Evolutionary conservation across 2,329 filamentous ascomycete genomes (phyloP).

Genomic region (Gyromitra esculenta): DNA sequence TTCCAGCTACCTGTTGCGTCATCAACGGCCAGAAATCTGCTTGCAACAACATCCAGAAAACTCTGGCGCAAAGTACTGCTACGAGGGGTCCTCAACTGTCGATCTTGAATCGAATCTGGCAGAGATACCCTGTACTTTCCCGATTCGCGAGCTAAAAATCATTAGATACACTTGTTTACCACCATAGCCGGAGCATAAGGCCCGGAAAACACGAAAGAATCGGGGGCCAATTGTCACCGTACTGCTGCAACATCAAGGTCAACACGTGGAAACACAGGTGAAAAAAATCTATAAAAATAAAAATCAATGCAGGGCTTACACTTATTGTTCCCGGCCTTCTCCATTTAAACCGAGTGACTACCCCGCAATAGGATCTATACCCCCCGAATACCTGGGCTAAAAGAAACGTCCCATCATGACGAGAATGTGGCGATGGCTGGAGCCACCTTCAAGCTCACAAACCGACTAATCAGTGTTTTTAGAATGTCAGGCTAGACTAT

Average conservation of each 20-base stretch:
- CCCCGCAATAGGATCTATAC: slow-evolving; percentile 2
- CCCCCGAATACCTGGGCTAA: slow-evolving; percentile 14
- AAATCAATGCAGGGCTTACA: slow-evolving; percentile 14
- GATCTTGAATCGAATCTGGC: slow-evolving; percentile 27
- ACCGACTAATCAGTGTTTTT: slow-evolving; percentile 2
- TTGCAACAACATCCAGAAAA: neutral
- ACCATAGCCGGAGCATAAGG: neutral
- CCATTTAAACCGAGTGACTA: slow-evolving; percentile 7
- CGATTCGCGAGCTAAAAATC: slow-evolving; percentile 13
- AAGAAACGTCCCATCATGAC: slow-evolving; percentile 16
- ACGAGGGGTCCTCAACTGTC: slow-evolving; percentile 12
- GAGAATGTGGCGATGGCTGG: neutral
- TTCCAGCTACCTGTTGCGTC: slow-evolving; percentile 22
- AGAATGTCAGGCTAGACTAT: neutral
- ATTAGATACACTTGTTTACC: slow-evolving; percentile 7
- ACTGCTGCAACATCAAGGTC: neutral
- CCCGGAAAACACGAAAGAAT: neutral
- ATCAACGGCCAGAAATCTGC: neutral
- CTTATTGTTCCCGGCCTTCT: slow-evolving; percentile 8
- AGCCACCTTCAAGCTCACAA: neutral
- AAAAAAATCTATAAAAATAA: slow-evolving; percentile 10
- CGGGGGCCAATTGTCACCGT: neutral
- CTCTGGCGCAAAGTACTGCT: slow-evolving; percentile 1
- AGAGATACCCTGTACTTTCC: slow-evolving; percentile 32
- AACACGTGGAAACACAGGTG: slow-evolving; percentile 18